Evolutionary conservation across 2,329 filamentous ascomycete genomes (phyloP), one percentile per base, ranked within the genome.

Genomic region (Pseudogymnoascus sp.): DNA sequence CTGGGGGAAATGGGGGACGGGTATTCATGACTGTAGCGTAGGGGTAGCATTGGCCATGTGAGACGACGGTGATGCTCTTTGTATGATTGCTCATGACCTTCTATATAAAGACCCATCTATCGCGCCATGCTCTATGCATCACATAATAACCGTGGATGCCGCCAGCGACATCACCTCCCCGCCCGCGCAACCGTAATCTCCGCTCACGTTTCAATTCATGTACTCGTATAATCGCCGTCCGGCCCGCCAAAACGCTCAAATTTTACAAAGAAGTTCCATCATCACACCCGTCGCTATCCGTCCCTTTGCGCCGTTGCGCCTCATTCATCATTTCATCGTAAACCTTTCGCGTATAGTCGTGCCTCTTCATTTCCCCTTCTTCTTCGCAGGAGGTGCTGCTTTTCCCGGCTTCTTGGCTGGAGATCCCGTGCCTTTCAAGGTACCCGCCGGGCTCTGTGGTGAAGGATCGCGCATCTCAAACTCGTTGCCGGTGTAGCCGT

Each of bases 61-160:
- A 35, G 28, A 12, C 28, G 49, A 33, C 9, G n/a, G 49, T 35
- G 49, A 55, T 55, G 49, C 28, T 33, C 49, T 55, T 55, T 55
- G n/a, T 55, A 55, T 55, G 49, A 55, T 55, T 55, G 49, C 49
- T 55, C 49, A 55, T 55, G 49, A 9, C 49, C 49, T 55, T 55
- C 49, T 55, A 35, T 55, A 35, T 55, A 33, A 55, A 55, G 49
- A 55, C 49, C 2, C 49, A 21, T 55, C 49, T 55, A 55, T 55
- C 49, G 45, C 45, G 25, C 14, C 25, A 55, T 55, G 49, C 49
- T 55, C 49, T 55, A 55, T 55, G 49, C 49, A 55, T 33, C 49
- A 55, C 49, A 55, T 1, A 33, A 55, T 1, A 35, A 55, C 28
- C 49, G 16, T 55, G 49, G 49, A 55, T 35, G 49, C 28, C 49